Evolutionary conservation across 441 rosid genomes (phyloP).

Genomic region (Gossypium trilobum): DNA sequence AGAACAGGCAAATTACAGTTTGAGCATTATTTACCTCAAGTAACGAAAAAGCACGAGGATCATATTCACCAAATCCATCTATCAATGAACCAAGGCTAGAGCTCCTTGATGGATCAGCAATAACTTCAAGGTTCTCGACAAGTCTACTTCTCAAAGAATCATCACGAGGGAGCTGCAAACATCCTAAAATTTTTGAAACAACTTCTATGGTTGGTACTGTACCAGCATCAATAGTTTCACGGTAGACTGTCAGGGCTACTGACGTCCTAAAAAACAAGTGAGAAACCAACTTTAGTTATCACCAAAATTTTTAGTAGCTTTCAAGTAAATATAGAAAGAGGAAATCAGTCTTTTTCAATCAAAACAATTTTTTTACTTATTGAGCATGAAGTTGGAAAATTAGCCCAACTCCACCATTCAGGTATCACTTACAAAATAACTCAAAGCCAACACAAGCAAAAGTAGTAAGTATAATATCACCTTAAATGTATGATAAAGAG

Average conservation of each 20-base stretch:
- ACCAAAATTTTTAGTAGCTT: background rate
- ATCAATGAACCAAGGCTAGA: conserved; percentile 55
- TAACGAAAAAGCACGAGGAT: conserved; percentile 79
- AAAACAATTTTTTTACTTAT: background rate
- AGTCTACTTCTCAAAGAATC: conserved; percentile 50
- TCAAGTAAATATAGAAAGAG: background rate
- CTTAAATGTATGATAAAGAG: background rate
- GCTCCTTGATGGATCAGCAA: conserved; percentile 37
- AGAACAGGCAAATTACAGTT: conserved; percentile 5
- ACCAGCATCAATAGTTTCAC: conserved; percentile 55
- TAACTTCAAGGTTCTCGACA: conserved; percentile 55
- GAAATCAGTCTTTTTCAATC: background rate
- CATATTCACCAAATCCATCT: conserved; percentile 93
- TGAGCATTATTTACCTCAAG: conserved; percentile 50
- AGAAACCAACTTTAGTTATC: conserved; percentile 12
- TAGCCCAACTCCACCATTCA: background rate
- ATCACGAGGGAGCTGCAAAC: conserved; percentile 70
- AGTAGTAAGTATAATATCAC: background rate
- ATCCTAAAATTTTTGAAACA: conserved; percentile 72
- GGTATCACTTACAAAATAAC: background rate
- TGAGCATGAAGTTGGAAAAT: background rate
- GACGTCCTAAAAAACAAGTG: conserved; percentile 45
- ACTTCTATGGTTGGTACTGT: conserved; percentile 57
- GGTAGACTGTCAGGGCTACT: conserved; percentile 57
- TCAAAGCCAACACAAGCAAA: background rate